Evolutionary conservation across 306 rosid species (phyloP).

Genomic region (Trifolium fragiferum): DNA sequence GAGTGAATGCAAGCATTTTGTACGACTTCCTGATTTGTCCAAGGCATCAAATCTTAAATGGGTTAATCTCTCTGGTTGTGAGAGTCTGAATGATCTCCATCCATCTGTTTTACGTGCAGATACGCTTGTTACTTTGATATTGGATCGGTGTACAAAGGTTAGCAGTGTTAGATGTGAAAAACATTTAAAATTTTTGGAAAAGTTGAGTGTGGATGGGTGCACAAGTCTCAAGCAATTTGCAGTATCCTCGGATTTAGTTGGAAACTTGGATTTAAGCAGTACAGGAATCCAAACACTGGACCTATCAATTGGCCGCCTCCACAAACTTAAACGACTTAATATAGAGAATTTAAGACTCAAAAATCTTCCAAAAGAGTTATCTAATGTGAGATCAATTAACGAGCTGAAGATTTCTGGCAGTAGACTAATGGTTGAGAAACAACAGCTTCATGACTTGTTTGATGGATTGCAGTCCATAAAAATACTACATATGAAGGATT

Average conservation of each 20-base stretch:
- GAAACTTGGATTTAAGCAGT: slow-evolving; percentile 40
- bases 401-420: neutral
- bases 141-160: slow-evolving; percentile 8
- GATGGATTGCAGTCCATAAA: no score
- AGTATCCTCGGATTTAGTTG: slow-evolving; percentile 6
- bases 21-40: slow-evolving; percentile 17
- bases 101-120: slow-evolving; percentile 5
- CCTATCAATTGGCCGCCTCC: slow-evolving; percentile 24
- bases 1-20: neutral
- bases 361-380: slow-evolving; percentile 12
- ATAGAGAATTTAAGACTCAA: neutral
- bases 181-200: slow-evolving; percentile 16
- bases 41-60: slow-evolving; percentile 31
- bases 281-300: slow-evolving; percentile 26
- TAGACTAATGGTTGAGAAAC: neutral
- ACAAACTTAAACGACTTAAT: slow-evolving; percentile 4
- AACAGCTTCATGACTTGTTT: neutral
- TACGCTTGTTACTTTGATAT: slow-evolving; percentile 8
- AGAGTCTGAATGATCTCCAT: slow-evolving; percentile 19
- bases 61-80: slow-evolving; percentile 34
- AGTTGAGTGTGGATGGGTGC: slow-evolving; percentile 21
- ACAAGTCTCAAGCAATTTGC: slow-evolving; percentile 26
- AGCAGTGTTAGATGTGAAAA: slow-evolving; percentile 4
- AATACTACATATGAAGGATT: no score
- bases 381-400: neutral